These are phyloP conservation scores for Cladophialophora psammophila DNA, from an alignment of 2,329 filamentous ascomycete genomes.

Conservation along the genomic window DNA sequence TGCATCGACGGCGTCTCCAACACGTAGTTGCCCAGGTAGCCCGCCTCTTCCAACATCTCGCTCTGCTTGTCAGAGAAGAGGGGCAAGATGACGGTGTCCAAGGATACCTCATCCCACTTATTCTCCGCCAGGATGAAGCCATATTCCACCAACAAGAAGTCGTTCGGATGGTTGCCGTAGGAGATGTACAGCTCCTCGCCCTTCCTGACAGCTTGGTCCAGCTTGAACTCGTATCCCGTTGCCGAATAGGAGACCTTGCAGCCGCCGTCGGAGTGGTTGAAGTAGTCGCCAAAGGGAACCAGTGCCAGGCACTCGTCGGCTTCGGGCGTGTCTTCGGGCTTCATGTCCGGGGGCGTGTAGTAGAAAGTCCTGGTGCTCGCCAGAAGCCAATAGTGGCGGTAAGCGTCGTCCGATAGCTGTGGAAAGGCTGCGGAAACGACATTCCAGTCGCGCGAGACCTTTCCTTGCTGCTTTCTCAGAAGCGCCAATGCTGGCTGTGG, in stretches of 20 bases:
- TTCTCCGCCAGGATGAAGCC: conserved; percentile 27
- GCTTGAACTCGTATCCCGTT: conserved; percentile 18
- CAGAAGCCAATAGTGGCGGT: conserved; percentile 64
- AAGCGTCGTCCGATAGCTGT: conserved; percentile 3
- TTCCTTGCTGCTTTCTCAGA: conserved; percentile 18
- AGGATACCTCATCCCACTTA: conserved; percentile 9
- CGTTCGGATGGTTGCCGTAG: conserved; percentile 31
- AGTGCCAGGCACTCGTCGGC: conserved; percentile 56
- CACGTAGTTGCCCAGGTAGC: conserved; percentile 15
- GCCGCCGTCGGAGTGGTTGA: conserved; percentile 52
- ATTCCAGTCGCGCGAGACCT: conserved; percentile 21
- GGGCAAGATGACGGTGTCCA: conserved; percentile 24
- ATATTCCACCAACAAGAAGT: conserved; percentile 32
- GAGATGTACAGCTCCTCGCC: conserved; percentile 30
- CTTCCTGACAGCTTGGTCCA: not conserved
- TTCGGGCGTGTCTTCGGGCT: conserved; percentile 39
- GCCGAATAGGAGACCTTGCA: conserved; percentile 25
- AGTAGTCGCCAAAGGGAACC: conserved; percentile 57
- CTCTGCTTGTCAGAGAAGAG: conserved; percentile 14
- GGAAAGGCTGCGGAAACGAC: conserved; percentile 7
- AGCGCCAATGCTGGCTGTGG: conserved; percentile 12
- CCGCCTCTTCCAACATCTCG: conserved; percentile 2
- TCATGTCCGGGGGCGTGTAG: conserved; percentile 56
- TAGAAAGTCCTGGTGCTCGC: conserved; percentile 68
- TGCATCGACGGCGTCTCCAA: not conserved